Base-by-base conservation (phyloP, 2,329 filamentous ascomycete species). In the Didymosphaeria variabile region DNA sequence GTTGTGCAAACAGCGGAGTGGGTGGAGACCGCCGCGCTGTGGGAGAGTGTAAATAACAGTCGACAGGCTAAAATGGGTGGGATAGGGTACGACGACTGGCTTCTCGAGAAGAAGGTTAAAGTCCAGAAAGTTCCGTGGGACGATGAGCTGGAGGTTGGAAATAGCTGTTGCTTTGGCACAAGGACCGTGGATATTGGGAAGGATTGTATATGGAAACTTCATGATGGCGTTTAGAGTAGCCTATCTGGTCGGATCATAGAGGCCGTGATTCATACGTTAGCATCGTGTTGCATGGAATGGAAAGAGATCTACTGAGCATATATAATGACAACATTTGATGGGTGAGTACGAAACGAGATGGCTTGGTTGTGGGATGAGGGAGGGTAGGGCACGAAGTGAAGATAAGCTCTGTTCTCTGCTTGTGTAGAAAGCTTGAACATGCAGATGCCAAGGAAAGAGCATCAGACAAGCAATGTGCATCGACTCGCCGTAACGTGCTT, bases 101-200 rank as follows among this genome's bases (percentile, higher is more conserved):
- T 68, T 4, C 31, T 65, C 12, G 50, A 70, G 51, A 62, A 61
- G 8, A 66, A 63, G 36, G 60, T 72, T 17, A 62, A 54, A 34
- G 45, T 65, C 44, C 57, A 8, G 26, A 21, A 17, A n/a, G 52
- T 50, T 23, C 45, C 46, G 4, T 64, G 58, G 55, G 53, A 45
- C 2, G 55, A 50, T n/a, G 53, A 36, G n/a, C 6, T 51, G 32
- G 51, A 50, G 15, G 58, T 44, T 9, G 69, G 71, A 15, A 68
- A 73, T 60, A 69, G 72, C 51, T 74, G 73, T 55, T 77, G 74
- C 53, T 74, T 75, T 55, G 73, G 72, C 29, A 72, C 67, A 8
- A 60, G 70, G 34, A 73, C 68, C 3, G 68, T 72, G 5, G 61
- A 69, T 12, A 38, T 62, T 19, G 71, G 67, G 2, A 49, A 42